Conservation (phyloP, 2,329 filamentous ascomycete species). For the Alternaria sp. region DNA sequence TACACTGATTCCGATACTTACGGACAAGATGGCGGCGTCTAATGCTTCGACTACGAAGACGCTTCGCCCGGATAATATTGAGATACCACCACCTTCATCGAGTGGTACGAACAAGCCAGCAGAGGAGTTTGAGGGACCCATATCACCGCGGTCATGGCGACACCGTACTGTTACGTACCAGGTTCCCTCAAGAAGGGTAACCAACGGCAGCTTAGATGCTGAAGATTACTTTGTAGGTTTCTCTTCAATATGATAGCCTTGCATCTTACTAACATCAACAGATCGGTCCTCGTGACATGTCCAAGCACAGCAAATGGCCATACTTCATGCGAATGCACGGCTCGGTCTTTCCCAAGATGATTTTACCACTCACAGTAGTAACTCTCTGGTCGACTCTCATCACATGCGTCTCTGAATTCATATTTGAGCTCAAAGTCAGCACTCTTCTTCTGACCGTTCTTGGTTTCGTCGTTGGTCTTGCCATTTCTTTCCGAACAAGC, state of each 20-base stretch:
- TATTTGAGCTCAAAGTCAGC: slow-evolving; percentile 63
- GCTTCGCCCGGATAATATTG: slow-evolving; percentile 39
- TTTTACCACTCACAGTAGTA: slow-evolving; percentile 70
- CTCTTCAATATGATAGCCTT: not conserved
- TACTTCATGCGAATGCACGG: slow-evolving; percentile 78
- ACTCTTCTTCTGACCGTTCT: slow-evolving; percentile 76
- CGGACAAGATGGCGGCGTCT: slow-evolving; percentile 34
- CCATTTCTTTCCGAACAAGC: slow-evolving; percentile 77
- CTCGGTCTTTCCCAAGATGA: slow-evolving; percentile 75
- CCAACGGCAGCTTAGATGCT: slow-evolving; percentile 47
- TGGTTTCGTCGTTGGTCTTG: slow-evolving; percentile 81
- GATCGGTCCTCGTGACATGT: slow-evolving; percentile 70
- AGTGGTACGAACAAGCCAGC: slow-evolving; percentile 12
- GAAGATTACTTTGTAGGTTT: slow-evolving; percentile 67
- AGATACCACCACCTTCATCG: slow-evolving; percentile 38
- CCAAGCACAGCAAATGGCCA: slow-evolving; percentile 78
- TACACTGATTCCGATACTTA: slow-evolving; percentile 7
- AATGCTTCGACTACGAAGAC: slow-evolving; percentile 38
- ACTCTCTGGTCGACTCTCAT: slow-evolving; percentile 70
- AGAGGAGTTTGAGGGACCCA: slow-evolving; percentile 25
- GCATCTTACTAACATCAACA: slow-evolving; percentile 21
- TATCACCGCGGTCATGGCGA: slow-evolving; percentile 45
- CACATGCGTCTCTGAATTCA: slow-evolving; percentile 56
- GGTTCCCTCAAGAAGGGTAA: slow-evolving; percentile 37
- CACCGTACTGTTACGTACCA: slow-evolving; percentile 35